A percentile compares a stretch with the other conserved stretches of the same genome.
These are phyloP conservation scores for Coelastrella sp. DNA, from an alignment of 139 green algal species.

Conservation along the genomic window DNA sequence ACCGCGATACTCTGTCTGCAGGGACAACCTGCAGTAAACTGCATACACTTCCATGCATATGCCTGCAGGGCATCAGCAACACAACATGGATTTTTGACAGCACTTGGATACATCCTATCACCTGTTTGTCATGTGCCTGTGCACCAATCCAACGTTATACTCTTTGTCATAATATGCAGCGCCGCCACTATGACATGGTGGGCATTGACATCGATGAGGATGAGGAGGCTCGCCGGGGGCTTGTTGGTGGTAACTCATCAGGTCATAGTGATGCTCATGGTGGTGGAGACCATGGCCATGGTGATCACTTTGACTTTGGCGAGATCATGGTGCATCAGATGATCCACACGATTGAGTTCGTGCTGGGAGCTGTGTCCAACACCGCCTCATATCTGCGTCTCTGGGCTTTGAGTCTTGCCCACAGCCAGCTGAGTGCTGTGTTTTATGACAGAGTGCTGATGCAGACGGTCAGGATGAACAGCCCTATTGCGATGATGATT, in stretches of 20 bases:
- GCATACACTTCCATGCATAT: too few relatives aligned
- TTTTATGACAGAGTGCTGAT: conserved; percentile 98
- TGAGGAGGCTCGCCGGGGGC: conserved; percentile 7
- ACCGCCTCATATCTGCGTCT: conserved; percentile 98
- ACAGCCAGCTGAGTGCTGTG: conserved; percentile 92
- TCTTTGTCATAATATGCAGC: not conserved
- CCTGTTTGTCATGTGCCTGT: not conserved
- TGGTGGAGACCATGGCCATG: conserved; percentile 58
- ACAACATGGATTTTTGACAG: too few relatives aligned
- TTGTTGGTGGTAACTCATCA: not conserved
- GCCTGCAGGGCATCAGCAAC: too few relatives aligned
- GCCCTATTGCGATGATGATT: conserved; percentile 70
- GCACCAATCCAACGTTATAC: not conserved
- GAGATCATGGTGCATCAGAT: conserved; percentile 70
- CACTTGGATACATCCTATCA: too few relatives aligned
- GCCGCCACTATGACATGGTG: conserved; percentile 35
- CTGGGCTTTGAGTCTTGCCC: conserved; percentile 96
- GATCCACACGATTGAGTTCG: conserved; percentile 99
- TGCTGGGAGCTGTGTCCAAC: conserved; percentile 98
- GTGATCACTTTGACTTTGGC: conserved; percentile 91
- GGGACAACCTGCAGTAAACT: too few relatives aligned
- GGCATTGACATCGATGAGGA: conserved; percentile 34
- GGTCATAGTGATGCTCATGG: not conserved
- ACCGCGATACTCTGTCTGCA: not conserved
- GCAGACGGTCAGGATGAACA: conserved; percentile 67